phyloP scores from a whole-genome alignment of 75 land plant species.

The Pinus albicaulis region DNA sequence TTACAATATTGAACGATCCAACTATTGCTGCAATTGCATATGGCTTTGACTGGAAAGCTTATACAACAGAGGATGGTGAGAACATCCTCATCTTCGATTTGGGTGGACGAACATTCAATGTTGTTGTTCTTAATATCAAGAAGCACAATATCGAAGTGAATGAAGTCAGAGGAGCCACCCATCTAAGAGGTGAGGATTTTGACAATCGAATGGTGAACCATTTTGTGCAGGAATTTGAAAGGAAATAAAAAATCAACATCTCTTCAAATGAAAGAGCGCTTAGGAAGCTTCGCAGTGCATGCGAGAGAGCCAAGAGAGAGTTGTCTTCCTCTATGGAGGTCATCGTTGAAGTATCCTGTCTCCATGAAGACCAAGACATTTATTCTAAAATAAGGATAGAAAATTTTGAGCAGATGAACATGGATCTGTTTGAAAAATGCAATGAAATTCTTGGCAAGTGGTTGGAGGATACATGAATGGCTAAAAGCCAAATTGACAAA shows the following conservation, averaged over 20 bases:
- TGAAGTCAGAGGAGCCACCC: conserved; percentile 13
- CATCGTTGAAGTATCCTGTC: conserved; percentile 14
- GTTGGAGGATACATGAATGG: conserved; percentile 18
- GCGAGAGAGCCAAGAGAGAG: conserved; percentile 25
- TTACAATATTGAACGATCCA: conserved; percentile 27
- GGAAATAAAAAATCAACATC: conserved; percentile 26
- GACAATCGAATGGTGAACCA: conserved; percentile 18
- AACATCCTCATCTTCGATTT: conserved; percentile 22
- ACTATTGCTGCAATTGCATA: conserved; percentile 33
- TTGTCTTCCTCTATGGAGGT: conserved; percentile 22
- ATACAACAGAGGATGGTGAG: conserved; percentile 3
- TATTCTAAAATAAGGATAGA: conserved; percentile 23
- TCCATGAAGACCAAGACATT: conserved; percentile 16
- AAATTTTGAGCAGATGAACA: conserved; percentile 21
- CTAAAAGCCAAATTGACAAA: conserved; percentile 12
- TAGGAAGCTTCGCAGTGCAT: conserved; percentile 12
- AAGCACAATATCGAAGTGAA: conserved; percentile 3
- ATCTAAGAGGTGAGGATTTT: conserved; percentile 24
- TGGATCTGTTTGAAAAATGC: conserved; percentile 27
- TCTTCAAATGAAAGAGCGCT: conserved; percentile 15
- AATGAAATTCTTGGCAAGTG: conserved; percentile 23
- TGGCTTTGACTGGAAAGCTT: conserved; percentile 18
- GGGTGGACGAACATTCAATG: conserved; percentile 33
- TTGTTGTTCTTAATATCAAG: conserved; percentile 21
- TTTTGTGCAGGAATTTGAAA: conserved; percentile 23